Evolutionary conservation across 2,329 filamentous ascomycete genomes (phyloP).

Genomic region (Arthrobotrys sphaeroides): DNA sequence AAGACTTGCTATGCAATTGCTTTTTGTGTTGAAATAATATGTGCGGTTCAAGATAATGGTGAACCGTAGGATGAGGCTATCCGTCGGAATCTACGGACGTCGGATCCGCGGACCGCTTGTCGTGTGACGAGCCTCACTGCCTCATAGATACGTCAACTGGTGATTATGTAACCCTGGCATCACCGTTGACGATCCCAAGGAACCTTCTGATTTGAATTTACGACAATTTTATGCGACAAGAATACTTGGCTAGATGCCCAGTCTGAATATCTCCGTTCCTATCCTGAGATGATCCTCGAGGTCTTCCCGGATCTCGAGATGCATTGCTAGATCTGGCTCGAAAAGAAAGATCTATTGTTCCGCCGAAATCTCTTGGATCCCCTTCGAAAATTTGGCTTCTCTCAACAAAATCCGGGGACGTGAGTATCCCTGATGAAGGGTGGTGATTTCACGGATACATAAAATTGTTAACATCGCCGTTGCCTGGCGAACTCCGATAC

Average conservation of each 20-base stretch:
- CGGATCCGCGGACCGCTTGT: slow-evolving; percentile 51
- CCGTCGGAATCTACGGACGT: slow-evolving; percentile 39
- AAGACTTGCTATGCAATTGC: background rate
- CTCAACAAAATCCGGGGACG: background rate
- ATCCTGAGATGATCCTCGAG: slow-evolving; percentile 13
- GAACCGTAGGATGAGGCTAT: slow-evolving; percentile 51
- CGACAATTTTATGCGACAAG: background rate
- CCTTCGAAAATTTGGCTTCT: background rate
- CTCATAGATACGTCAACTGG: slow-evolving; percentile 3
- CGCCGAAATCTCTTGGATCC: background rate
- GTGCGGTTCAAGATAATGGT: slow-evolving; percentile 26
- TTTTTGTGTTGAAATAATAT: slow-evolving; percentile 43
- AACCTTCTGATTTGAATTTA: background rate
- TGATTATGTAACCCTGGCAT: slow-evolving; percentile 44
- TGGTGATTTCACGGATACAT: background rate
- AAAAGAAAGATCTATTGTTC: background rate
- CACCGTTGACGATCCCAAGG: background rate
- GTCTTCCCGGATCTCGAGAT: background rate
- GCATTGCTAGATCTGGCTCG: background rate
- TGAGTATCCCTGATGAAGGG: background rate
- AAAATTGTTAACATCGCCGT: background rate
- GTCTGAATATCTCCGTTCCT: slow-evolving; percentile 10
- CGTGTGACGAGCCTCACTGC: slow-evolving; percentile 37
- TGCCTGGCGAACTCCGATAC: slow-evolving; percentile 40
- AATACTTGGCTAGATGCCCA: slow-evolving; percentile 19